A percentile compares a stretch with the other conserved stretches of the same genome.
Evolutionary conservation across 2,329 filamentous ascomycete genomes (phyloP).

Genomic region (Davidsoniella eucalypti): DNA sequence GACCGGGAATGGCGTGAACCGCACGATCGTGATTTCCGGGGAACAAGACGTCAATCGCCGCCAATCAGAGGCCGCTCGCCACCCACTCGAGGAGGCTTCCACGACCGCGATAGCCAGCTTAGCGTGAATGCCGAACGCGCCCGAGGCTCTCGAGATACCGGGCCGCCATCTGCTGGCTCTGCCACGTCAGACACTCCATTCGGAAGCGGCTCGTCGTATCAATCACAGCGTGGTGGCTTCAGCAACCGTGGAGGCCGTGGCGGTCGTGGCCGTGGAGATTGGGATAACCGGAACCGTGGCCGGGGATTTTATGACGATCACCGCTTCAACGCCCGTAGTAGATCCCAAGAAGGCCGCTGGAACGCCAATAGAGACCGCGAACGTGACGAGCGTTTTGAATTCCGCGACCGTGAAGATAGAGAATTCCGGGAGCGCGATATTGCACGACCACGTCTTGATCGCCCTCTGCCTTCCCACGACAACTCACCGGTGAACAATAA

Average conservation of each 20-base stretch:
- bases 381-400: conserved; percentile 29
- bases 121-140: conserved; percentile 51
- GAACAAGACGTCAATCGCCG: conserved; percentile 38
- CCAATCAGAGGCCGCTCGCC: conserved; percentile 46
- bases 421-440: conserved; percentile 30
- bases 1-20: conserved; percentile 31
- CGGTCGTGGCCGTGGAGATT: conserved; percentile 27
- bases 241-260: conserved; percentile 36
- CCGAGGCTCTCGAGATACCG: conserved; percentile 51
- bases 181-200: conserved; percentile 52
- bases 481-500: conserved; percentile 27
- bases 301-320: conserved; percentile 45
- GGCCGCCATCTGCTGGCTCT: conserved; percentile 54
- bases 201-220: conserved; percentile 28
- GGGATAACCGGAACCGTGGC: conserved; percentile 34
- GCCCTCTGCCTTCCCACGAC: conserved; percentile 32
- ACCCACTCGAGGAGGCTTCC: conserved; percentile 45
- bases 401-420: conserved; percentile 27
- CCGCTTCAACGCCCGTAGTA: conserved; percentile 44
- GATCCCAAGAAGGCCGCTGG: conserved; percentile 49
- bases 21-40: conserved; percentile 24
- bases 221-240: conserved; percentile 37
- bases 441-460: conserved; percentile 34
- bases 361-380: conserved; percentile 37
- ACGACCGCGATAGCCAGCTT: conserved; percentile 42